Percentiles rank a stretch among this genome's conserved stretches.
phyloP scores from a whole-genome alignment of 208 protist species.

The Crithidia thermophila region DNA sequence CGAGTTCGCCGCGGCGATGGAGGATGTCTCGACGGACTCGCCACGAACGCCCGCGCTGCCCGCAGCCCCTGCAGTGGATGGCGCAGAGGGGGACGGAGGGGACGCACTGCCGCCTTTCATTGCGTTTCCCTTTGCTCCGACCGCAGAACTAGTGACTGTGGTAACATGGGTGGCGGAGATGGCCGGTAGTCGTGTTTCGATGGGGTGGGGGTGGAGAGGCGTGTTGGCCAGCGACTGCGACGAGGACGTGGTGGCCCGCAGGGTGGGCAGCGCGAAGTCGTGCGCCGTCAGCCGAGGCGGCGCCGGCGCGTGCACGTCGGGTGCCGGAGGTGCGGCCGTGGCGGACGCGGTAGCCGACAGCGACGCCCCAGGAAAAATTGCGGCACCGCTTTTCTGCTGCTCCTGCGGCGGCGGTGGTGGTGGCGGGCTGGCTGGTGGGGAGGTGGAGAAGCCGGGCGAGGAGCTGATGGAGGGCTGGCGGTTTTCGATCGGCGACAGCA shows the following conservation, averaged over 20 bases:
- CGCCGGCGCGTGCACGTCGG: not conserved
- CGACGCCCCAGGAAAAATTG: not conserved
- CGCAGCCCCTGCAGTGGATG: not conserved
- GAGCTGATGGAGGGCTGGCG: no score
- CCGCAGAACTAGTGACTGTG: no score
- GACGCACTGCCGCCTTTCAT: not conserved
- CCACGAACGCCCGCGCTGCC: not conserved
- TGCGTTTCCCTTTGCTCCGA: no score
- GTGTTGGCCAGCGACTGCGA: no score
- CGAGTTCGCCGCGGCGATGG: not conserved
- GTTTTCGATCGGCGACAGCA: not conserved
- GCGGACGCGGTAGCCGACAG: not conserved
- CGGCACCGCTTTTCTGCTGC: not conserved
- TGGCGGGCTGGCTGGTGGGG: no score
- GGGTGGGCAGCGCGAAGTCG: not conserved
- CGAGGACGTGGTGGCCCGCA: no score
- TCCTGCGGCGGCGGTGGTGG: not conserved
- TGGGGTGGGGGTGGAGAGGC: no score
- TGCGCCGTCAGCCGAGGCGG: not conserved
- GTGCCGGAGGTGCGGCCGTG: not conserved
- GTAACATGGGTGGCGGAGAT: no score
- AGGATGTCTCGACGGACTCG: constrained; percentile 6
- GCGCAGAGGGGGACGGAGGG: not conserved
- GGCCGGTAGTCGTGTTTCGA: no score
- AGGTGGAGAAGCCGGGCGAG: no score